phyloP scores from a whole-genome alignment of 306 rosid genomes.

The Vachellia collinsii region DNA sequence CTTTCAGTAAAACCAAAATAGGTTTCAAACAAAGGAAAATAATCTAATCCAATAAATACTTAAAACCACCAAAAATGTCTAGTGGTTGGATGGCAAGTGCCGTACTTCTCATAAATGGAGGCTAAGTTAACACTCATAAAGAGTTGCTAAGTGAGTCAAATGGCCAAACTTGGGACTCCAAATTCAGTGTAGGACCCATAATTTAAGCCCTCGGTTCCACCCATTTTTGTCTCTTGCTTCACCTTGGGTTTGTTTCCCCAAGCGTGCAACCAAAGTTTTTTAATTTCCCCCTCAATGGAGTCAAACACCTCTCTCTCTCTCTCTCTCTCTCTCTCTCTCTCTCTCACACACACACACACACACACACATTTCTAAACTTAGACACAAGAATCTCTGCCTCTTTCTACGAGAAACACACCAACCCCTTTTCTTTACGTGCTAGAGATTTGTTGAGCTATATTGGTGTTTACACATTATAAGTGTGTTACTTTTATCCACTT shows the following conservation, averaged over 20 bases:
- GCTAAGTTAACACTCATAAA: neutral
- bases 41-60: neutral
- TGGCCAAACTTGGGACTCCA: slow-evolving; percentile 65
- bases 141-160: slow-evolving; percentile 44
- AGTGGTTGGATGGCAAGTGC: slow-evolving; percentile 46
- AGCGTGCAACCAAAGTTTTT: slow-evolving; percentile 65
- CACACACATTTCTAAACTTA: neutral
- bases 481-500: no score
- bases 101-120: slow-evolving; percentile 55
- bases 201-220: slow-evolving; percentile 76
- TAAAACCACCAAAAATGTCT: slow-evolving; percentile 49
- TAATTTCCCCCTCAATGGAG: neutral
- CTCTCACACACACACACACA: no score
- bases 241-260: slow-evolving; percentile 76
- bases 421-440: neutral
- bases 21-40: slow-evolving; percentile 36
- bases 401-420: slow-evolving; percentile 56
- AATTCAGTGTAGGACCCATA: slow-evolving; percentile 76
- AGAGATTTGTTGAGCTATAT: no score
- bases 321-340: neutral
- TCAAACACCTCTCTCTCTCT: neutral
- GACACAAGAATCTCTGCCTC: slow-evolving; percentile 73
- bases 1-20: slow-evolving; percentile 47
- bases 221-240: slow-evolving; percentile 74
- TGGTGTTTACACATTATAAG: no score